Evolutionary conservation across 2,329 filamentous ascomycete species (phyloP).

Genomic region (Colletotrichum chrysophilum): DNA sequence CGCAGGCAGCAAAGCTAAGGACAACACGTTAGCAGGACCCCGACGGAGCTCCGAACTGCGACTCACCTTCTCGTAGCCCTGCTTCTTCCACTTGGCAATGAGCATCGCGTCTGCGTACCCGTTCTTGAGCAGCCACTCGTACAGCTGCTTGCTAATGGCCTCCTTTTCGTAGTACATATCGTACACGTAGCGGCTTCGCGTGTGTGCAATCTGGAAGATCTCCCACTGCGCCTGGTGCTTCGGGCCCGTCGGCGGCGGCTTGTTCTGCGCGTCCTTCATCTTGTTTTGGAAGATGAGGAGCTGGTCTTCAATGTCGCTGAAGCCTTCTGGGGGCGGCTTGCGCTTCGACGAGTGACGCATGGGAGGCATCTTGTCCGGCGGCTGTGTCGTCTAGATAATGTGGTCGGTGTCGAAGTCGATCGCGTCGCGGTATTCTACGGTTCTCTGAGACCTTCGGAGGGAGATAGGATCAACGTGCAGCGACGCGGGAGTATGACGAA

Average conservation of each 20-base stretch:
- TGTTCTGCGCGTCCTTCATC: slow-evolving; percentile 95
- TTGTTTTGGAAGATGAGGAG: slow-evolving; percentile 86
- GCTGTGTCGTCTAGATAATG: background rate
- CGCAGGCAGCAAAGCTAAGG: slow-evolving; percentile 85
- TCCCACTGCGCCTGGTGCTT: slow-evolving; percentile 96
- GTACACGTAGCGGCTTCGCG: slow-evolving; percentile 91
- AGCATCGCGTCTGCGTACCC: slow-evolving; percentile 92
- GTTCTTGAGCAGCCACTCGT: slow-evolving; percentile 97
- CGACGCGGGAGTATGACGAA: background rate
- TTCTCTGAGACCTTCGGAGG: background rate
- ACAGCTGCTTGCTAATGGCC: slow-evolving; percentile 88
- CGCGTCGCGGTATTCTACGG: background rate
- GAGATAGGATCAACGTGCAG: background rate
- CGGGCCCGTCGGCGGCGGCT: slow-evolving; percentile 77
- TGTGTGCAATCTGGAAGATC: slow-evolving; percentile 96
- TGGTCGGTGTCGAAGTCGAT: background rate
- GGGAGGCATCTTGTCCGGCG: slow-evolving; percentile 66
- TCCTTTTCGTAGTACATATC: slow-evolving; percentile 98
- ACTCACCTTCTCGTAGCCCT: slow-evolving; percentile 93
- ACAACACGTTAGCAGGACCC: background rate
- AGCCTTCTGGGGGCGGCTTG: slow-evolving; percentile 85
- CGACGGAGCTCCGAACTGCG: background rate
- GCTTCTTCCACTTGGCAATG: slow-evolving; percentile 99
- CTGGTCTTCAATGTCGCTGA: slow-evolving; percentile 87
- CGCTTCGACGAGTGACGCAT: slow-evolving; percentile 77